Evolutionary conservation across 768 basidiomycete genomes (phyloP).

Genomic region (Naganishia antarctica): DNA sequence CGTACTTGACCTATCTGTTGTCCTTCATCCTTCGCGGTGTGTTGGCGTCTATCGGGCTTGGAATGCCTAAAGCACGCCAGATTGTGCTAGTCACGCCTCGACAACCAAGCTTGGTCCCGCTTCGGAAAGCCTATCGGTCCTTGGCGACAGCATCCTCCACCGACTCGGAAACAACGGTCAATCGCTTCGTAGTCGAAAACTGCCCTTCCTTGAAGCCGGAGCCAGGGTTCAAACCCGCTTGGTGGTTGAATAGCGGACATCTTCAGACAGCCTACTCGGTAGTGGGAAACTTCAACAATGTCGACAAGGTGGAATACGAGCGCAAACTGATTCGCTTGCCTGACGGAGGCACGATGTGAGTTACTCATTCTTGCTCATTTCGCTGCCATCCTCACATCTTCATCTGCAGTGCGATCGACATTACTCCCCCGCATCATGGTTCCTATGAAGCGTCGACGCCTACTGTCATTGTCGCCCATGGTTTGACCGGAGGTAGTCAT

Average conservation of each 20-base stretch:
- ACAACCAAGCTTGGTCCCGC: background rate
- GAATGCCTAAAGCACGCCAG: conserved; percentile 16
- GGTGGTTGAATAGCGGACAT: conserved; percentile 51
- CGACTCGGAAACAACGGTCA: conserved; percentile 21
- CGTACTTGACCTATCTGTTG: conserved; percentile 6
- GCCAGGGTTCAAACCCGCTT: conserved; percentile 42
- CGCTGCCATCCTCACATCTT: too few species aligned
- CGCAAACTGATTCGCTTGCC: conserved; percentile 48
- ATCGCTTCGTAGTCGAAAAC: conserved; percentile 37
- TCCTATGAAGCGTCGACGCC: conserved; percentile 34
- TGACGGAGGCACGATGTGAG: conserved; percentile 52
- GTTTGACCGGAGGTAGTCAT: conserved; percentile 53
- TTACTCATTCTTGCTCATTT: background rate
- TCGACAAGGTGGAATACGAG: conserved; percentile 50
- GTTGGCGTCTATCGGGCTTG: conserved; percentile 6
- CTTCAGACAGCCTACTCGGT: conserved; percentile 51
- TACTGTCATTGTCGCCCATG: conserved; percentile 45
- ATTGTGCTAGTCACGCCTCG: conserved; percentile 24
- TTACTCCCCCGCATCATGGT: conserved; percentile 36
- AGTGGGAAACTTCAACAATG: conserved; percentile 49
- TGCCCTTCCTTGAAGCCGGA: conserved; percentile 32
- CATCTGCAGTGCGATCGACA: conserved; percentile 40
- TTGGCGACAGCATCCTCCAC: background rate
- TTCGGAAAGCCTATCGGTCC: background rate
- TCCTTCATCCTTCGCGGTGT: conserved; percentile 9